phyloP scores from a whole-genome alignment of 2,329 filamentous ascomycete species.

The Aspergillus costaricaensis region DNA sequence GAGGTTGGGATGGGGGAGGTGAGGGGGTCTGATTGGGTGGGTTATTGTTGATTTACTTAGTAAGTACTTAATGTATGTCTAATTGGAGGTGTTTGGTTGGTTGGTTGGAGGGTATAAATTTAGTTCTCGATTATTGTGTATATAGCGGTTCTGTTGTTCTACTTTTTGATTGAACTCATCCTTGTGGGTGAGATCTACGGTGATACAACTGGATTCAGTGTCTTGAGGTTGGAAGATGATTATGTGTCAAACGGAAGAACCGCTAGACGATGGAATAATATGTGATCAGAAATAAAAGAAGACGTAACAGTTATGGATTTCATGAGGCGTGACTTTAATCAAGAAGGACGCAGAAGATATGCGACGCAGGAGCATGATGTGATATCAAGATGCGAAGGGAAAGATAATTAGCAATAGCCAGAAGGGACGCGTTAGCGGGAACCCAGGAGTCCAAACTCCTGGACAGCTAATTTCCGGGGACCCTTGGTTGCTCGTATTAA shows the following conservation, averaged over 20 bases:
- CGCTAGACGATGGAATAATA: not conserved
- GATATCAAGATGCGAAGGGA: conserved; percentile 7
- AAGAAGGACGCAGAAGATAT: conserved; percentile 32
- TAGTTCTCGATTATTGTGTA: not conserved
- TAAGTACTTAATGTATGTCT: too few relatives aligned
- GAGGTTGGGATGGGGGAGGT: conserved; percentile 11
- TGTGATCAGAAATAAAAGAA: conserved; percentile 3
- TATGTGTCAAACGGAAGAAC: not conserved
- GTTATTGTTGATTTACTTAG: conserved; percentile 13
- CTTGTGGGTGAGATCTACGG: not conserved
- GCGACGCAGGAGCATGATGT: conserved; percentile 23
- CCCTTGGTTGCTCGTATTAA: conserved; percentile 5
- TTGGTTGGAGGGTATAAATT: not conserved
- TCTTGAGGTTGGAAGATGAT: not conserved
- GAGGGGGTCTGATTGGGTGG: conserved; percentile 18
- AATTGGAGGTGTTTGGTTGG: not conserved
- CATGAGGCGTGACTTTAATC: conserved; percentile 42
- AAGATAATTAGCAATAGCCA: conserved; percentile 20
- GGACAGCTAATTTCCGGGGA: not conserved
- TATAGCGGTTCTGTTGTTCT: too few relatives aligned
- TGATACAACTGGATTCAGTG: not conserved
- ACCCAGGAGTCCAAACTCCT: too few relatives aligned
- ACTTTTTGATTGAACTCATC: too few relatives aligned
- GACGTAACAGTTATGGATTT: conserved; percentile 32
- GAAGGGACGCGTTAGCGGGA: conserved; percentile 17